A percentile compares a stretch with the other conserved stretches of the same genome.
phyloP scores from a whole-genome alignment of 2,329 filamentous ascomycete genomes.

The Uncinocarpus reesii region DNA sequence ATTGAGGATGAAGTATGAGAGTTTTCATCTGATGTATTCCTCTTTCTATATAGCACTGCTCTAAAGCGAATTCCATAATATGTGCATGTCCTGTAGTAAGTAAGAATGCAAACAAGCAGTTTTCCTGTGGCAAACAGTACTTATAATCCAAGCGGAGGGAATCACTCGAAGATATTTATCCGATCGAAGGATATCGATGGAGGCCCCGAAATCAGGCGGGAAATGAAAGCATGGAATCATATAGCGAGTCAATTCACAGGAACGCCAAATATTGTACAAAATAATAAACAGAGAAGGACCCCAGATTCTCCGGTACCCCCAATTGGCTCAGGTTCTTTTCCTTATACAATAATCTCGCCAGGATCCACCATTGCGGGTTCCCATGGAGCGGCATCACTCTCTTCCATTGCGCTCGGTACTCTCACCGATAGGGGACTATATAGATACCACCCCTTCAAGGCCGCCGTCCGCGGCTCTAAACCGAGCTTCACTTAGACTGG shows the following conservation, averaged over 20 bases:
- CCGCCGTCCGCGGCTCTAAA: constrained; percentile 69
- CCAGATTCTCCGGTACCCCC: constrained; percentile 16
- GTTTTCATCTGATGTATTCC: no score
- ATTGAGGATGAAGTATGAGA: no score
- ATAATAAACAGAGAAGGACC: constrained; percentile 19
- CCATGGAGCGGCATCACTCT: constrained; percentile 52
- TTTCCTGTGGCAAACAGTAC: neutral
- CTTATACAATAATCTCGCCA: constrained; percentile 54
- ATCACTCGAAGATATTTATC: neutral
- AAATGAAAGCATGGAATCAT: neutral
- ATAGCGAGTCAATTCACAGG: neutral
- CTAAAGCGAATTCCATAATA: no score
- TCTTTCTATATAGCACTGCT: no score
- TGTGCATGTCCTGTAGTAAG: no score
- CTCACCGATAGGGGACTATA: constrained; percentile 66
- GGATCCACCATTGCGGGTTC: constrained; percentile 59
- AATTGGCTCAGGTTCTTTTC: constrained; percentile 15
- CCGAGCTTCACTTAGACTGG: constrained; percentile 66
- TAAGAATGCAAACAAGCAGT: neutral
- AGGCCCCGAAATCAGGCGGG: neutral
- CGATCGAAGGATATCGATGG: neutral
- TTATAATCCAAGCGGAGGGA: no score
- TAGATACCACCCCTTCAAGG: constrained; percentile 90
- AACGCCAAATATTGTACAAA: constrained; percentile 19
- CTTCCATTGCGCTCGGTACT: constrained; percentile 60